Conservation (phyloP, 2,329 filamentous ascomycete species). For the Hortaea werneckii region DNA sequence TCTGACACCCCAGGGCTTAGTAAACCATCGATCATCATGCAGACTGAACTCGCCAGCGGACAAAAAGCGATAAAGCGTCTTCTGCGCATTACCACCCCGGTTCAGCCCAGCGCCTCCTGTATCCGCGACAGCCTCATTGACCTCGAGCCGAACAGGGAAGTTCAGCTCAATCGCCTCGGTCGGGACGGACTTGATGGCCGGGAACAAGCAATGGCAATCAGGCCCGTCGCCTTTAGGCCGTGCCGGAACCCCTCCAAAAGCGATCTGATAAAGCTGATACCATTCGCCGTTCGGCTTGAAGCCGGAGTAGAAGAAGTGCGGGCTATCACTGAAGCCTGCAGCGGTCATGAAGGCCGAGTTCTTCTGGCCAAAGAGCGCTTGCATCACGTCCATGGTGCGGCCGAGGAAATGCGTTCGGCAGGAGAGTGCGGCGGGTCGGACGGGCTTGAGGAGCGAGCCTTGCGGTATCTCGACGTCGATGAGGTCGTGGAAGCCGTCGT, state of each 20-base stretch:
- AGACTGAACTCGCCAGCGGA: slow-evolving; percentile 17
- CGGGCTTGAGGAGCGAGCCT: slow-evolving; percentile 15
- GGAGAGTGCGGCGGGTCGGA: slow-evolving; percentile 15
- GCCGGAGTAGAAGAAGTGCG: slow-evolving; percentile 22
- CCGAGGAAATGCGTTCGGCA: slow-evolving; percentile 19
- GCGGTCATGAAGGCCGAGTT: slow-evolving; percentile 19
- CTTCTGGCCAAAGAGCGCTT: slow-evolving; percentile 19
- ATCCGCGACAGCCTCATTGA: slow-evolving; percentile 18
- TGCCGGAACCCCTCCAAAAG: slow-evolving; percentile 17
- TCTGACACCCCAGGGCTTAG: slow-evolving; percentile 17
- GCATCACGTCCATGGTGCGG: slow-evolving; percentile 20
- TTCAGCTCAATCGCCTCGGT: slow-evolving; percentile 19
- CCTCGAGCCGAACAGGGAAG: slow-evolving; percentile 17
- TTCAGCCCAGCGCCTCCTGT: slow-evolving; percentile 16
- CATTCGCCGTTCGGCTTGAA: slow-evolving; percentile 36
- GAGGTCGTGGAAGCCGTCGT: slow-evolving; percentile 19
- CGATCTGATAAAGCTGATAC: slow-evolving; percentile 33
- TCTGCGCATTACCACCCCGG: slow-evolving; percentile 16
- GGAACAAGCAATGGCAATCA: slow-evolving; percentile 18
- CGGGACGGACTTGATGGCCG: slow-evolving; percentile 18
- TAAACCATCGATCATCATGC: slow-evolving; percentile 18
- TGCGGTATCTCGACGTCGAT: slow-evolving; percentile 16
- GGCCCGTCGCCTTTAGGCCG: slow-evolving; percentile 19
- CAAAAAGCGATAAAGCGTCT: slow-evolving; percentile 16
- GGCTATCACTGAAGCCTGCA: slow-evolving; percentile 17